Percentiles rank a stretch among this genome's conserved stretches.
Conservation (phyloP, 2,329 filamentous ascomycete genomes). For the Epichloe brachyelytri region DNA sequence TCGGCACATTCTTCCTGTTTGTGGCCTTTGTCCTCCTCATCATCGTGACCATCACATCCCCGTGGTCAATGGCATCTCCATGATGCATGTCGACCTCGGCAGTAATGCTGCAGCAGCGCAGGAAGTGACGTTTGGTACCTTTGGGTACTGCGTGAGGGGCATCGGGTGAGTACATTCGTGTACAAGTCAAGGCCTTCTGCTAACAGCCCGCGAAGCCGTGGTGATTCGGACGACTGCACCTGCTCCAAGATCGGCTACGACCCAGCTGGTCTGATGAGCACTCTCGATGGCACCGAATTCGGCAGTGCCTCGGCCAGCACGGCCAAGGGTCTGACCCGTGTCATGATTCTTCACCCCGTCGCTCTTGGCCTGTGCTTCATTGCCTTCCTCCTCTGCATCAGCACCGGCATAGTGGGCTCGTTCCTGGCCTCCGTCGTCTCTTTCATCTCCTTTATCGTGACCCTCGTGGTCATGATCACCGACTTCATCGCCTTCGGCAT, state of each 20-base stretch:
- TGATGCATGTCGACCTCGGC: constrained; percentile 39
- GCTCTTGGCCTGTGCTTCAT: constrained; percentile 44
- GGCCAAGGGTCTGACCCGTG: constrained; percentile 37
- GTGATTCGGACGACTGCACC: constrained; percentile 34
- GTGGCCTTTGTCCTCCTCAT: constrained; percentile 41
- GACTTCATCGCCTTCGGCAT: constrained; percentile 47
- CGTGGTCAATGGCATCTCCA: constrained; percentile 39
- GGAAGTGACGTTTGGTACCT: constrained; percentile 43
- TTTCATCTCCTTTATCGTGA: constrained; percentile 36
- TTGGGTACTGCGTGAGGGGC: constrained; percentile 40
- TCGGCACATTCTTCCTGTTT: constrained; percentile 46
- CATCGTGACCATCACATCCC: constrained; percentile 47
- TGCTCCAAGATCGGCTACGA: constrained; percentile 40
- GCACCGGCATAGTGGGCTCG: constrained; percentile 38
- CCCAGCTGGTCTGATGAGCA: constrained; percentile 31
- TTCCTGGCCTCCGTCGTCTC: constrained; percentile 37
- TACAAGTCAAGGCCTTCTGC: not conserved
- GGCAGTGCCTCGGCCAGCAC: constrained; percentile 29
- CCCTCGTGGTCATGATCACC: constrained; percentile 34
- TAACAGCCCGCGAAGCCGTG: not conserved
- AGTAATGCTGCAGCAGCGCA: constrained; percentile 18
- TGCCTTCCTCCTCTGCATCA: constrained; percentile 42
- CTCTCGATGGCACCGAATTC: constrained; percentile 26
- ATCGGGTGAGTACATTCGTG: constrained; percentile 12
- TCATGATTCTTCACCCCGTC: constrained; percentile 51